Evolutionary conservation across 345 rosid genomes (phyloP).

Genomic region (Tarenaya hassleriana): DNA sequence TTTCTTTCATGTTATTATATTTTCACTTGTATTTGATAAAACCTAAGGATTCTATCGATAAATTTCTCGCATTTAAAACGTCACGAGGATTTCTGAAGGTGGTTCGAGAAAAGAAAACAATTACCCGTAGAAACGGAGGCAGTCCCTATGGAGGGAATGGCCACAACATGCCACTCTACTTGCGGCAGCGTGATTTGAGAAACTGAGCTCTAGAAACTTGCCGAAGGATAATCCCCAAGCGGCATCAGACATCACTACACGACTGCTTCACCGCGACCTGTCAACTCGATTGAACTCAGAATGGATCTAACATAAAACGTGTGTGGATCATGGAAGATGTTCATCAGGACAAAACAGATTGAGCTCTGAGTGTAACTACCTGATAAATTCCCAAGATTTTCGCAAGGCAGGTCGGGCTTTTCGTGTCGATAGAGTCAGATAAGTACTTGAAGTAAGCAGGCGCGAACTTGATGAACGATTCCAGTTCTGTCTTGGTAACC

Average conservation of each 20-base stretch:
- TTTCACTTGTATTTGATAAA: no score
- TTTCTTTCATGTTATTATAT: no score
- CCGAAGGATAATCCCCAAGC: conserved; percentile 99
- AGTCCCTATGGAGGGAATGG: conserved; percentile 97
- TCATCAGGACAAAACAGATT: no score
- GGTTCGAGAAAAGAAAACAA: conserved; percentile 11
- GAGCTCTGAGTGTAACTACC: conserved; percentile 32
- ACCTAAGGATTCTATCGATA: no score
- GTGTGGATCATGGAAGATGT: no score
- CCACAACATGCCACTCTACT: conserved; percentile 99
- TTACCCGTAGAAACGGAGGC: conserved; percentile 99
- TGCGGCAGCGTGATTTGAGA: conserved; percentile 98
- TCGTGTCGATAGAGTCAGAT: conserved; percentile 44
- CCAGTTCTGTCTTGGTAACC: conserved; percentile 71
- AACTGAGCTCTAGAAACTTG: conserved; percentile 97
- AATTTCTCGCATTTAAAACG: no score
- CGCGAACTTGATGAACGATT: conserved; percentile 68
- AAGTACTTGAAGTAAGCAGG: conserved; percentile 59
- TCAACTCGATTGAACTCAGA: conserved; percentile 9
- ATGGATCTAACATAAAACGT: conserved; percentile 9
- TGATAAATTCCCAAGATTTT: conserved; percentile 75
- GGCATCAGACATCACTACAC: conserved; percentile 97
- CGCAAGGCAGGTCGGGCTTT: conserved; percentile 76
- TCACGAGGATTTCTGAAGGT: no score
- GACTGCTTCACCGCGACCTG: conserved; percentile 69